Conservation (phyloP, 106 monocot genomes). For the Allium sativum region DNA sequence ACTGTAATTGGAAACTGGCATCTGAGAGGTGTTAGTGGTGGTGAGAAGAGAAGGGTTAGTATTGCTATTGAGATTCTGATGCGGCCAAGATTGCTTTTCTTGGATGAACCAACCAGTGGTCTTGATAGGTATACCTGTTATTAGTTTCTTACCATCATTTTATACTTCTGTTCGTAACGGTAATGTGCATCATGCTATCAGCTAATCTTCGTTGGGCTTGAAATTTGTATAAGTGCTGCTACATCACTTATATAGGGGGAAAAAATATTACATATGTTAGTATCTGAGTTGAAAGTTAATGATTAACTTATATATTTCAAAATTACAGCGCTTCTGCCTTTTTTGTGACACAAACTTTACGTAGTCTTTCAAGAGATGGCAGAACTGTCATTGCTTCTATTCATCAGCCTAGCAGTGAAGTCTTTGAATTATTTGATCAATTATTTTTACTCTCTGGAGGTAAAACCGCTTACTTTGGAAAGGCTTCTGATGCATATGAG, state of each 20-base stretch:
- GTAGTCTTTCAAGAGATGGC: constrained; percentile 74
- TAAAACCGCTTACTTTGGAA: constrained; percentile 85
- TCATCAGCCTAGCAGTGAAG: constrained; percentile 97
- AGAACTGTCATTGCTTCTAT: constrained; percentile 87
- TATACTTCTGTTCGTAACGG: not conserved
- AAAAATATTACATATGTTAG: not conserved
- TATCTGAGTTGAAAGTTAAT: not conserved
- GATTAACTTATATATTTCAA: not conserved
- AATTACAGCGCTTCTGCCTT: constrained; percentile 86
- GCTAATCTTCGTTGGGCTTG: not conserved
- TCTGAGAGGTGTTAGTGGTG: constrained; percentile 78
- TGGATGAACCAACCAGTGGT: constrained; percentile 96
- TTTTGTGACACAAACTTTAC: constrained; percentile 85
- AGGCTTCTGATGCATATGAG: constrained; percentile 63
- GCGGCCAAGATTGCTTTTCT: constrained; percentile 87
- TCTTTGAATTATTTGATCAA: constrained; percentile 86
- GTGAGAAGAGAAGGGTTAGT: constrained; percentile 92
- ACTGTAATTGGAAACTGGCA: constrained; percentile 78
- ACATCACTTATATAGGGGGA: not conserved
- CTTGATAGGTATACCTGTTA: constrained; percentile 61
- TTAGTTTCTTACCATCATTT: not conserved
- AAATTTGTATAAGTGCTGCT: not conserved
- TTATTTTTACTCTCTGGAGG: constrained; percentile 84
- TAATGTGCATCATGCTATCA: too few relatives aligned
- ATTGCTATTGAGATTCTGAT: constrained; percentile 95